phyloP scores from a whole-genome alignment of 257 asterid genomes.

The Fraxinus cuspidata region DNA sequence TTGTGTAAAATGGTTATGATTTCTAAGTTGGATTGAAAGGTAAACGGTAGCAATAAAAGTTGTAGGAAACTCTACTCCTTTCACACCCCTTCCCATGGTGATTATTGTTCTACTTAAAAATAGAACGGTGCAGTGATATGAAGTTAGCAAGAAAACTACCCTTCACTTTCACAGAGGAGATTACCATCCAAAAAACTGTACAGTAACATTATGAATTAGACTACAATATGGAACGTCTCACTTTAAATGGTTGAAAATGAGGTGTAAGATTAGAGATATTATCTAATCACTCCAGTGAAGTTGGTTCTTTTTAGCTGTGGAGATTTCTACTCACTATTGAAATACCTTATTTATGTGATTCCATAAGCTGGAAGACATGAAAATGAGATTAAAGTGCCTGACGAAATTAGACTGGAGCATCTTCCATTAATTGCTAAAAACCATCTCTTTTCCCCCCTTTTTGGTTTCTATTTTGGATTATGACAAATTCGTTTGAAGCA shows the following conservation, averaged over 20 bases:
- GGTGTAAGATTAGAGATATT: not conserved
- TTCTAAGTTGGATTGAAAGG: not conserved
- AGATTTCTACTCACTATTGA: not conserved
- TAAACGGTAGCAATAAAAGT: not conserved
- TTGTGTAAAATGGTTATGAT: not conserved
- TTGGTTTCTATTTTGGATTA: not conserved
- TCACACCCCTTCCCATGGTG: not conserved
- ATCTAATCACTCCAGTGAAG: not conserved
- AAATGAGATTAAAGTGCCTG: not conserved
- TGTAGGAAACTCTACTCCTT: not conserved
- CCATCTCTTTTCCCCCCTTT: not conserved
- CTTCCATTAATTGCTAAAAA: not conserved
- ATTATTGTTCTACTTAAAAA: not conserved
- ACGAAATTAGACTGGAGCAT: not conserved
- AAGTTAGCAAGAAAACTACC: not conserved
- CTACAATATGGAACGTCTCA: not conserved
- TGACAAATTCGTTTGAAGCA: not conserved
- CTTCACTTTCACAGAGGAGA: not conserved
- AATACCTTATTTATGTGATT: not conserved
- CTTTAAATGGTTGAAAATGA: not conserved
- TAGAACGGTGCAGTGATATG: not conserved
- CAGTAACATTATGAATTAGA: not conserved
- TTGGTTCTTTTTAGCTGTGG: not conserved
- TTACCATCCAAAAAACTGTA: not conserved
- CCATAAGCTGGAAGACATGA: not conserved